Percentiles rank a stretch among this genome's conserved stretches.
Conservation (phyloP, 306 rosid species). For the Cicer yamashitae region DNA sequence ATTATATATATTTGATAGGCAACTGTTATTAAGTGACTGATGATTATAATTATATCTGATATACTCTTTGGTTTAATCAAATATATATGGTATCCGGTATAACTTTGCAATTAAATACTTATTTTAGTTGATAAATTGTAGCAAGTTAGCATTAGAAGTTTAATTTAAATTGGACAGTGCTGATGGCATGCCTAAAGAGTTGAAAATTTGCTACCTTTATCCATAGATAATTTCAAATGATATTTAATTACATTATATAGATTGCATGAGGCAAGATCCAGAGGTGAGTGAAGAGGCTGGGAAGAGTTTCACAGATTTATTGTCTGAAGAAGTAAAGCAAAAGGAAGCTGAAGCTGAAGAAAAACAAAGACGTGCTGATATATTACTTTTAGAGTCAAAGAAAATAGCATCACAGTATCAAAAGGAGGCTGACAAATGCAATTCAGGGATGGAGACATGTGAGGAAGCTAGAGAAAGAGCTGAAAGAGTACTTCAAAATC, state of each 20-base stretch:
- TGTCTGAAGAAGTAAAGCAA: conserved; percentile 55
- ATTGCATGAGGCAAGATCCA: conserved; percentile 64
- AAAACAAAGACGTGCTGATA: conserved; percentile 52
- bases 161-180: too few species aligned
- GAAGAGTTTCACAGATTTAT: conserved; percentile 48
- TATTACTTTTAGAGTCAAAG: conserved; percentile 58
- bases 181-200: background rate
- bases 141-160: too few species aligned
- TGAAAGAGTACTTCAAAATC: conserved; percentile 52
- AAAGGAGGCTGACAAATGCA: conserved; percentile 70
- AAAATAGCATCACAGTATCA: conserved; percentile 62
- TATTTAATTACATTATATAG: conserved; percentile 39
- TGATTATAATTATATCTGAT: too few species aligned
- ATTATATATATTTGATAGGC: background rate
- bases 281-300: conserved; percentile 56
- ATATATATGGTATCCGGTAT: too few species aligned
- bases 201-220: conserved; percentile 27
- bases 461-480: conserved; percentile 63
- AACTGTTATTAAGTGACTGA: background rate
- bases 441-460: conserved; percentile 66
- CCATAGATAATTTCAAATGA: conserved; percentile 8
- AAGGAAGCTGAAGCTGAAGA: conserved; percentile 55
- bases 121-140: too few species aligned
- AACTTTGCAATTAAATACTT: too few species aligned
- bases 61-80: too few species aligned